Evolutionary conservation across 2,329 filamentous ascomycete species (phyloP), one percentile per base, ranked within the genome.

Genomic region (Penicillium sclerotiorum): DNA sequence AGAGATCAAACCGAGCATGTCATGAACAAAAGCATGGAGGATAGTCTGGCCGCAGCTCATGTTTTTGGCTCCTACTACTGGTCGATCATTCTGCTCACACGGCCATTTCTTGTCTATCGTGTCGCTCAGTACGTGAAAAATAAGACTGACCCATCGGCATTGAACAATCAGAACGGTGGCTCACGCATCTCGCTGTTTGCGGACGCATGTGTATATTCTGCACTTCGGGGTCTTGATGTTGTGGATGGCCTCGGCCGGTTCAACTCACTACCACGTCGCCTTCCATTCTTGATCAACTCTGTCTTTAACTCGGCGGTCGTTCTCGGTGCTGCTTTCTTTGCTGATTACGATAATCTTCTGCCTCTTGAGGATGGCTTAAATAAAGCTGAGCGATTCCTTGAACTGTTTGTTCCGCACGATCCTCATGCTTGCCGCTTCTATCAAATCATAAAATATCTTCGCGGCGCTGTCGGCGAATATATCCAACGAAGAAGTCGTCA

Each of bases 61-160:
- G 71, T 77, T 1, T 69, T 80, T 12, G 75, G 75, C 25, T 73
- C 77, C 3, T 81, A 80, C 49, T 80, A 80, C 57, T 81, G 78
- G 66, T 77, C 76, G 1, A 80, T 81, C 36, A 80, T 80, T 61
- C 65, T 81, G 3, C 62, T 80, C 4, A 79, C 78, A 6, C 67
- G 78, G n/a, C 78, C 78, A 1, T 81, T 81, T 47, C 65, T 81
- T 9, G 74, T 80, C 21, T 80, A 78, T 55, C 74, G 78, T 42
- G 68, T 80, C 1, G 78, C 71, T n/a, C 68, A 66, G 28, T 68
- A 69, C 37, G 67, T 69, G 25, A 65, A 63, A 41, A 63, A 53
- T 35, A 68, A 67, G 49, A 47, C 40, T 22, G 64, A 65, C 13
- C 17, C 54, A 8, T 46, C 58, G 8, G 36, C 53, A 25, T 44